Base-by-base conservation (phyloP, 2,329 filamentous ascomycete genomes). In the Aspergillus transmontanensis region DNA sequence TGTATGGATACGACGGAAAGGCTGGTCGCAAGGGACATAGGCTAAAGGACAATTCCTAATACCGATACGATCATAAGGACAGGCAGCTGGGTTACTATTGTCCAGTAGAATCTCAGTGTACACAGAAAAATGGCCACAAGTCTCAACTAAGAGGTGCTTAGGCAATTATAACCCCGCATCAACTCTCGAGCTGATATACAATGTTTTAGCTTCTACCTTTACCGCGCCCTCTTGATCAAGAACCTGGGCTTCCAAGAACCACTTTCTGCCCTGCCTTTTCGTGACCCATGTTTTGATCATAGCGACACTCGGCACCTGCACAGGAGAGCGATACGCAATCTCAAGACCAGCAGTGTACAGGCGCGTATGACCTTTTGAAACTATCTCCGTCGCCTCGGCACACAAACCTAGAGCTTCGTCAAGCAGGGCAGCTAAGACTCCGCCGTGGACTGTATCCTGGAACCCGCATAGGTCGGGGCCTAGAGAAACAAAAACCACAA, bases 171-270 rank as follows among this genome's bases (percentile, higher is more conserved):
- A 28, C 55, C 50, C 58, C 6, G 30, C 48, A 48, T 46, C 26
- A 23, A 46, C 19, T 43, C 48, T 54, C 11, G 58, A n/a, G 58
- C 56, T 57, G 16, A 62, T 39, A 56, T 64, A 64, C 57, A 64
- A 57, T 6, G 63, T 56, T 23, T 60, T 62, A 23, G 63, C 63
- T 59, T 62, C 59, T 32, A 51, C 63, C 53, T 61, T 58, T 6
- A 62, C 36, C 46, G 4, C 45, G 14, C 59, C 63, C 43, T 62
- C 57, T 14, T 62, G 41, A 39, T 57, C 57, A 36, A 64, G 51
- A 41, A 51, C 69, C 60, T 64, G 64, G 76, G 36, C 55, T 75
- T 72, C 69, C 26, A 68, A 34, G 36, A 68, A 66, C 62, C 64
- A 66, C 48, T 68, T 68, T 28, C 66, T 65, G 14, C 62, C 64